Evolutionary conservation across 2,329 filamentous ascomycete species (phyloP).

Genomic region (Onygena corvina): DNA sequence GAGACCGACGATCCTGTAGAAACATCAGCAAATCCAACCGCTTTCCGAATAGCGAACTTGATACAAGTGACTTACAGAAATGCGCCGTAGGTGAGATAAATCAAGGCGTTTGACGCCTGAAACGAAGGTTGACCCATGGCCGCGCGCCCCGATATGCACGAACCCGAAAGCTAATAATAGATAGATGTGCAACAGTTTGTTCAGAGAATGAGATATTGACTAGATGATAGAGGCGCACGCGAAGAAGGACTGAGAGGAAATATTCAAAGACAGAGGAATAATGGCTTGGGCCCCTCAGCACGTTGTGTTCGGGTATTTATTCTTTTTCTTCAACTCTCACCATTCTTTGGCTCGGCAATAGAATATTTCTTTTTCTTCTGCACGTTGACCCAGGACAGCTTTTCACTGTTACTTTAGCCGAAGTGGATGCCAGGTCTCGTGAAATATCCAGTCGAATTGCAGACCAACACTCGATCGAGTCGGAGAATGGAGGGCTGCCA

Average conservation of each 20-base stretch:
- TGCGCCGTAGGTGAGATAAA: constrained; percentile 64
- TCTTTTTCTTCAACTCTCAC: background rate
- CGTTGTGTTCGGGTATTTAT: background rate
- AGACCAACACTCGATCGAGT: background rate
- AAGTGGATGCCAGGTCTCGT: background rate
- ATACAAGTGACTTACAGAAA: constrained; percentile 71
- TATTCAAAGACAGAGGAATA: background rate
- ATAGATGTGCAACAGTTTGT: too few species aligned
- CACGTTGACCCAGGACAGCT: background rate
- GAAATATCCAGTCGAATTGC: background rate
- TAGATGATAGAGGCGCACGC: background rate
- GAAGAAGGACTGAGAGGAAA: background rate
- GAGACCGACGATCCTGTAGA: constrained; percentile 49
- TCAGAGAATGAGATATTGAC: too few species aligned
- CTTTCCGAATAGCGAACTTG: constrained; percentile 11
- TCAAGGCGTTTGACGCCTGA: constrained; percentile 67
- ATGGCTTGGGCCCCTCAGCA: background rate
- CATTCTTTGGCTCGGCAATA: background rate
- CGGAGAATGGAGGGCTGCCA: background rate
- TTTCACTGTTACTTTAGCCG: background rate
- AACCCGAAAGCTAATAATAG: too few species aligned
- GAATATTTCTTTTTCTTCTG: background rate
- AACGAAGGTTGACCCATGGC: constrained; percentile 63
- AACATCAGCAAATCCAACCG: constrained; percentile 7
- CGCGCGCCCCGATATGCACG: too few species aligned